These are phyloP conservation scores for Heracleum sosnowskyi DNA, from an alignment of 129 eudicot genomes.

Conservation along the genomic window DNA sequence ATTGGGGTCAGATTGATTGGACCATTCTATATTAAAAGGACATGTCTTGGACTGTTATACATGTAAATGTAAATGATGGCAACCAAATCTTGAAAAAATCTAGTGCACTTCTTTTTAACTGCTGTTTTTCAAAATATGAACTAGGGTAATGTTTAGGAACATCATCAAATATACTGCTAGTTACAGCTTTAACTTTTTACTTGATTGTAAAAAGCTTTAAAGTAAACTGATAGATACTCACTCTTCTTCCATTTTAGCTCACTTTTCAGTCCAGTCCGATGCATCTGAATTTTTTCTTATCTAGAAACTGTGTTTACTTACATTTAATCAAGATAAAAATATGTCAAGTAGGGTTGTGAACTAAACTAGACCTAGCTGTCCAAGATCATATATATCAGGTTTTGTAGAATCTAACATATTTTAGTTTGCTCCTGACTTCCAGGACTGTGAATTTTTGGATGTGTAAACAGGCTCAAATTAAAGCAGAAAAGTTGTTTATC, in stretches of 20 bases:
- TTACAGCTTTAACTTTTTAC: not conserved
- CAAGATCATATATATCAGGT: not conserved
- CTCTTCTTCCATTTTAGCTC: not conserved
- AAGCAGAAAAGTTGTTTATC: not conserved
- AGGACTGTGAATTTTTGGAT: not conserved
- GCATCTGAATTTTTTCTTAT: not conserved
- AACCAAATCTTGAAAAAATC: slow-evolving; percentile 6
- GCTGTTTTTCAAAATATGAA: not conserved
- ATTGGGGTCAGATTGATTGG: not conserved
- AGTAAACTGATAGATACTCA: not conserved
- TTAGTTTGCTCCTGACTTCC: not conserved
- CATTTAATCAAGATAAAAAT: slow-evolving; percentile 5
- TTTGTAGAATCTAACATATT: not conserved
- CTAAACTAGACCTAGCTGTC: slow-evolving; percentile 2
- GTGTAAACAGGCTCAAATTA: not conserved
- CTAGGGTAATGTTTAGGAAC: not conserved
- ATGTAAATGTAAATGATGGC: not conserved
- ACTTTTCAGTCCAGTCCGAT: not conserved
- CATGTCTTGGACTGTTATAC: not conserved
- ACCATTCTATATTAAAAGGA: not conserved
- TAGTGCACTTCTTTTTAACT: not conserved
- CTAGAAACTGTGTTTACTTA: not conserved
- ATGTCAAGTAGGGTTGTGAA: not conserved
- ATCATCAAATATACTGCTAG: not conserved
- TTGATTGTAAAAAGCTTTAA: not conserved